A percentile compares a stretch with the other conserved stretches of the same genome.
These are phyloP conservation scores for Fibroporia radiculosa DNA, from an alignment of 768 basidiomycete species.

Conservation along the genomic window DNA sequence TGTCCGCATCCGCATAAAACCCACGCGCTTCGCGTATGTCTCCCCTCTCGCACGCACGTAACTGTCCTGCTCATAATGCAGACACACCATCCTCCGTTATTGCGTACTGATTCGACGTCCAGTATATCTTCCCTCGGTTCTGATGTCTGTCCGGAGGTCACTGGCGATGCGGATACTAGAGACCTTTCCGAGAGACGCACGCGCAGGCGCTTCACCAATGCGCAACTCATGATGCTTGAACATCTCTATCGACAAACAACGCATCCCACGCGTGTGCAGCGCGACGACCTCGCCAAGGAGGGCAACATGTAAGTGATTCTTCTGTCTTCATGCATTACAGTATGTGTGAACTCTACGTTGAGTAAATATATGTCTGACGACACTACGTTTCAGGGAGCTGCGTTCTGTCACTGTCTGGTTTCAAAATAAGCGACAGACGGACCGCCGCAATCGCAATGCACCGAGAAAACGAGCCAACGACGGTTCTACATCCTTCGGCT, in stretches of 20 bases:
- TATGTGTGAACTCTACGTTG: too few species aligned
- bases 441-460: constrained; percentile 17
- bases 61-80: background rate
- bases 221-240: constrained; percentile 66
- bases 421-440: constrained; percentile 29
- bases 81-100: constrained; percentile 29
- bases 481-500: constrained; percentile 7
- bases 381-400: constrained; percentile 9
- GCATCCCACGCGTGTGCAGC: constrained; percentile 68
- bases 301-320: constrained; percentile 51
- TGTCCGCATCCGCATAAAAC: constrained; percentile 11
- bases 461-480: constrained; percentile 2
- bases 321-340: background rate
- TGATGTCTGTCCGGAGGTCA: background rate
- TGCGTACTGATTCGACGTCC: constrained; percentile 48
- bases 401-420: constrained; percentile 30
- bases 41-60: constrained; percentile 1
- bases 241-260: constrained; percentile 65
- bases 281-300: constrained; percentile 52
- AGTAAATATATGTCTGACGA: background rate
- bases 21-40: constrained; percentile 6
- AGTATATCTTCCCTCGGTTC: constrained; percentile 48
- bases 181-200: constrained; percentile 25
- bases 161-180: background rate
- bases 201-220: constrained; percentile 61